Evolutionary conservation across 2,329 filamentous ascomycete genomes (phyloP), one percentile per base, ranked within the genome.

Genomic region (Aspergillus aculeatus): DNA sequence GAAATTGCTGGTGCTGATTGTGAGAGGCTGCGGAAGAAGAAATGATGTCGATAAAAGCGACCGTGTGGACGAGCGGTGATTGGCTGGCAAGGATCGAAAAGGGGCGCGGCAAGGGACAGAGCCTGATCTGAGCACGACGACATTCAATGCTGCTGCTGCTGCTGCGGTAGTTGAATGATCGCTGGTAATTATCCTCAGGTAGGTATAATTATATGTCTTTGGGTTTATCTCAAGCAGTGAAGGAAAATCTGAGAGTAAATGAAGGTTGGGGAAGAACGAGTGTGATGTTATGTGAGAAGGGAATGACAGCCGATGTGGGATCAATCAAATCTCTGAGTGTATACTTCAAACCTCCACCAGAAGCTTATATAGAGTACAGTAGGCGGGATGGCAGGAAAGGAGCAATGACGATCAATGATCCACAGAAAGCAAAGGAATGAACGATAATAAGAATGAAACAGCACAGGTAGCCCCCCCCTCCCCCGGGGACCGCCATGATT

Each of bases 51-150:
- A 58, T 56, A 49, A 32, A 58, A 58, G 41, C 51, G 50, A 51
- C 32, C 26, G 50, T 31, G 38, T 21, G 44, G 49, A 56, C 35
- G 51, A 53, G 54, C 51, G 47, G 62, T 69, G 66, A 69, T 69
- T 69, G 68, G 67, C 57, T 57, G 65, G 56, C 16, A 44, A 51
- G 50, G 58, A 48, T 44, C 48, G 62, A 66, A 68, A 68, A 69
- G 68, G 67, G 68, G 68, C 63, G 54, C 58, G 57, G 62, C 61
- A 63, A 59, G 51, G 64, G 62, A 61, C 64, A 58, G 54, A 32
- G 47, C 32, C 50, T 57, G 62, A 64, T 63, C 65, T 62, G 63
- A 61, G 64, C 64, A 61, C 63, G 61, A 61, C 63, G 61, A 65
- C 64, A 66, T 66, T 60, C 63, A 63, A 50, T 32, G 47, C 11